Percentiles rank a stretch among this genome's conserved stretches.
Conservation (phyloP, 2,329 filamentous ascomycete species). For the Epichloe elymi region DNA sequence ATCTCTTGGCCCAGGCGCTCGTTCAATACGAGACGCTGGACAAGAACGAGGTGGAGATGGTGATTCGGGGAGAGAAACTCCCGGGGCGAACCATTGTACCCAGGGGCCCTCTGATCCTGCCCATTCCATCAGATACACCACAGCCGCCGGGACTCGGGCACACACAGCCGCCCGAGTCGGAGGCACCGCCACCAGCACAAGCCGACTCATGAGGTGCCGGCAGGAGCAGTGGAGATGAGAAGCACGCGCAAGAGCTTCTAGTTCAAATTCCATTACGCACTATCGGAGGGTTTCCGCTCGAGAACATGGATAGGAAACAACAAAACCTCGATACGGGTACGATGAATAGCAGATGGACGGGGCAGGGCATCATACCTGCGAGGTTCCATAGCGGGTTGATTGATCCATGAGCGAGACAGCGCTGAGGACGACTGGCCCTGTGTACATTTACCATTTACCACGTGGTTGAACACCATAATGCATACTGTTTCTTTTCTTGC, state of each 20-base stretch:
- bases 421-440: neutral
- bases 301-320: too few relatives aligned
- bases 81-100: conserved; percentile 51
- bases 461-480: neutral
- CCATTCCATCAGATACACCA: conserved; percentile 22
- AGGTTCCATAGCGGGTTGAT: too few relatives aligned
- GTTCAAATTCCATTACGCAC: too few relatives aligned
- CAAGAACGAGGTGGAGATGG: conserved; percentile 78
- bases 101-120: conserved; percentile 26
- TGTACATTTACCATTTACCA: neutral
- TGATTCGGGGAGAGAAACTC: conserved; percentile 76
- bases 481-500: neutral
- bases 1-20: conserved; percentile 75
- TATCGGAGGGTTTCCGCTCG: too few relatives aligned
- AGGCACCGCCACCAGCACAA: conserved; percentile 20
- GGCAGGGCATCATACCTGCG: neutral
- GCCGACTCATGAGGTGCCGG: conserved; percentile 15
- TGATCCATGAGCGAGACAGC: neutral
- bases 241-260: too few relatives aligned
- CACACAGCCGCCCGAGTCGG: conserved; percentile 18
- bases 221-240: neutral
- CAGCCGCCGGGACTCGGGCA: conserved; percentile 23
- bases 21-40: conserved; percentile 90
- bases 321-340: too few relatives aligned
- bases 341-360: neutral